phyloP scores from a whole-genome alignment of 106 monocot species.

The Ottelia alismoides region DNA sequence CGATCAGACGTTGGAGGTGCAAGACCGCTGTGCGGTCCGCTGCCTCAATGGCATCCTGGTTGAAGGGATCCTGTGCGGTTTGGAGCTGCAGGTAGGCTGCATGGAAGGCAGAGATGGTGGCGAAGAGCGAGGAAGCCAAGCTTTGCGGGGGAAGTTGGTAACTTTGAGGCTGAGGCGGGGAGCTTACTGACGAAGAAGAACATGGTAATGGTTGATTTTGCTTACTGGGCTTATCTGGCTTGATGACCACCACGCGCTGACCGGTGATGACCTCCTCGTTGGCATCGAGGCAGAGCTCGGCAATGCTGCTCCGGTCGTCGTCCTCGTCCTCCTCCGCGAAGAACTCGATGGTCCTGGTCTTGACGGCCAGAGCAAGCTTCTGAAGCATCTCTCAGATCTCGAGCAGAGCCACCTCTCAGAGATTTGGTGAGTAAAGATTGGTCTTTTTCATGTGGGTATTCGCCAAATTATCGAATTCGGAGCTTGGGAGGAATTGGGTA shows the following conservation, averaged over 20 bases:
- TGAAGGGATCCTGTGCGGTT: conserved; percentile 61
- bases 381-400: conserved; percentile 95
- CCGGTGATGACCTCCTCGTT: conserved; percentile 66
- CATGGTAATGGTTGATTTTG: conserved; percentile 2
- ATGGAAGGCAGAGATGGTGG: conserved; percentile 63
- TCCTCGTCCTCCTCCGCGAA: conserved; percentile 94
- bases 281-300: conserved; percentile 10
- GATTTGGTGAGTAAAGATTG: too few species aligned
- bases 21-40: conserved; percentile 71
- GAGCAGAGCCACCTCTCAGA: too few species aligned
- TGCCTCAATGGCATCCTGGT: conserved; percentile 20
- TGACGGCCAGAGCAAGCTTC: conserved; percentile 80
- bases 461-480: too few species aligned
- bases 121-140: conserved; percentile 43
- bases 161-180: background rate
- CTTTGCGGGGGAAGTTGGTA: background rate
- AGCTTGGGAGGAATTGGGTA: too few species aligned
- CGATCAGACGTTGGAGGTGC: conserved; percentile 71
- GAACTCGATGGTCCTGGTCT: conserved; percentile 89
- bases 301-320: conserved; percentile 2
- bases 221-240: conserved; percentile 38
- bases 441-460: too few species aligned
- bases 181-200: background rate
- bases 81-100: conserved; percentile 86
- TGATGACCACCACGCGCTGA: conserved; percentile 90